These are phyloP conservation scores for Capsella bursapastoris DNA, from an alignment of 345 rosid species.

Conservation along the genomic window DNA sequence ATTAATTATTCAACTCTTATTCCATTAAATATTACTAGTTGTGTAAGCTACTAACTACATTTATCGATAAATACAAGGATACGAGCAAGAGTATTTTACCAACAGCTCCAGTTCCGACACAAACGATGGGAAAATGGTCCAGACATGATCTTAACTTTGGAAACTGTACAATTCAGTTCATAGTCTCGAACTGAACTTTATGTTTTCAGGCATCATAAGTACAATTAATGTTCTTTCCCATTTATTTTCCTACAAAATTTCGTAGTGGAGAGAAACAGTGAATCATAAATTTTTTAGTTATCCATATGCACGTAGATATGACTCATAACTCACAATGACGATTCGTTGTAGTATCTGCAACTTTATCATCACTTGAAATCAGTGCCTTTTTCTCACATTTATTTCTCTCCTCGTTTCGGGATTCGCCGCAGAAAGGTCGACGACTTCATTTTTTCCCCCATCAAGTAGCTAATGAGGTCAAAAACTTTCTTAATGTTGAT, in stretches of 20 bases:
- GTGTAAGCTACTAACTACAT: not conserved
- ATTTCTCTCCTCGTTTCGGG: conserved; percentile 26
- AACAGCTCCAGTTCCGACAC: conserved; percentile 5
- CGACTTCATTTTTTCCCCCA: not conserved
- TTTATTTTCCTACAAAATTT: not conserved
- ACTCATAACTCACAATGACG: conserved; percentile 29
- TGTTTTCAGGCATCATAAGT: conserved; percentile 1
- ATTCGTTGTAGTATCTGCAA: conserved; percentile 28
- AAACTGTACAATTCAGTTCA: conserved; percentile 13
- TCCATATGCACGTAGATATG: conserved; percentile 32
- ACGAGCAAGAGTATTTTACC: not conserved
- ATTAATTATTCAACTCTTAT: not conserved
- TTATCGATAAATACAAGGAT: not conserved
- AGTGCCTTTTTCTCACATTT: conserved; percentile 34
- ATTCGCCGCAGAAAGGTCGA: conserved; percentile 23
- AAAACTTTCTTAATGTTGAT: conserved; percentile 28
- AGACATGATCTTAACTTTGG: conserved; percentile 14
- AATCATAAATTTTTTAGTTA: conserved; percentile 21
- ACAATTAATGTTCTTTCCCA: not conserved
- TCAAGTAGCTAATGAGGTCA: conserved; percentile 18
- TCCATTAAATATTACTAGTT: not conserved
- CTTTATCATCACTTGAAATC: conserved; percentile 27
- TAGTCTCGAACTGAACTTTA: conserved; percentile 10
- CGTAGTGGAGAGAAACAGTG: not conserved
- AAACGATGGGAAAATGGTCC: conserved; percentile 15